phyloP scores from a whole-genome alignment of 2,329 filamentous ascomycete genomes.

The Penicillium verrucosum region DNA sequence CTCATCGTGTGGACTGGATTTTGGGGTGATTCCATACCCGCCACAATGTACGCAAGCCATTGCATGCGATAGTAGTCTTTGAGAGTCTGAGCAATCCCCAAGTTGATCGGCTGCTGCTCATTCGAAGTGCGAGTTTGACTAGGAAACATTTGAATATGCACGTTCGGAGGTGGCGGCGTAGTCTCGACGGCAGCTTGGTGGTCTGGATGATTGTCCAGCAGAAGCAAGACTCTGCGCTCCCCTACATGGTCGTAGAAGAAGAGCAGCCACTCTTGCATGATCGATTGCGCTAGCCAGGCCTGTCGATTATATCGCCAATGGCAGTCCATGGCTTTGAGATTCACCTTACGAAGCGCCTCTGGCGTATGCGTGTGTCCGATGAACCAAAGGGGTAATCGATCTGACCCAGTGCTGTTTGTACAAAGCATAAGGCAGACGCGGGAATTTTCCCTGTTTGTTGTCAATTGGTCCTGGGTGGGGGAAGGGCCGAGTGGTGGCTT shows the following conservation, averaged over 20 bases:
- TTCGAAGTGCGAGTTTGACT: background rate
- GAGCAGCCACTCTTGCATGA: slow-evolving; percentile 20
- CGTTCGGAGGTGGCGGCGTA: slow-evolving; percentile 12
- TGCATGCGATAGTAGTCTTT: slow-evolving; percentile 12
- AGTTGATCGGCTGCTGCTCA: slow-evolving; percentile 12
- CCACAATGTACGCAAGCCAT: slow-evolving; percentile 2
- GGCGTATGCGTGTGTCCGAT: slow-evolving; percentile 24
- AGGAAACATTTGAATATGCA: slow-evolving; percentile 15
- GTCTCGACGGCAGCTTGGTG: slow-evolving; percentile 11
- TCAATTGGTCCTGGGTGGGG: background rate
- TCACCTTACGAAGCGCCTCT: slow-evolving; percentile 20
- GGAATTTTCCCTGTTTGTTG: slow-evolving; percentile 6
- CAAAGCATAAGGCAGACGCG: slow-evolving; percentile 14
- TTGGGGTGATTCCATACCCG: background rate
- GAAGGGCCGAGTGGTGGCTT: slow-evolving; percentile 7
- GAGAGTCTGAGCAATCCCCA: slow-evolving; percentile 11
- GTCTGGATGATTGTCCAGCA: slow-evolving; percentile 17
- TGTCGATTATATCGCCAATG: slow-evolving; percentile 27
- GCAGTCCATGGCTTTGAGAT: slow-evolving; percentile 22
- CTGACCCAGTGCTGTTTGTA: slow-evolving; percentile 23
- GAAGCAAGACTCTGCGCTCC: slow-evolving; percentile 13
- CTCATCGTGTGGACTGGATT: slow-evolving; percentile 3
- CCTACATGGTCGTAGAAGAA: slow-evolving; percentile 10
- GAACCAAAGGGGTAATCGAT: slow-evolving; percentile 23
- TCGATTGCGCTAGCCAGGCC: slow-evolving; percentile 18